phyloP scores from a whole-genome alignment of 2,329 filamentous ascomycete genomes.

The Camptophora hylomeconis region DNA sequence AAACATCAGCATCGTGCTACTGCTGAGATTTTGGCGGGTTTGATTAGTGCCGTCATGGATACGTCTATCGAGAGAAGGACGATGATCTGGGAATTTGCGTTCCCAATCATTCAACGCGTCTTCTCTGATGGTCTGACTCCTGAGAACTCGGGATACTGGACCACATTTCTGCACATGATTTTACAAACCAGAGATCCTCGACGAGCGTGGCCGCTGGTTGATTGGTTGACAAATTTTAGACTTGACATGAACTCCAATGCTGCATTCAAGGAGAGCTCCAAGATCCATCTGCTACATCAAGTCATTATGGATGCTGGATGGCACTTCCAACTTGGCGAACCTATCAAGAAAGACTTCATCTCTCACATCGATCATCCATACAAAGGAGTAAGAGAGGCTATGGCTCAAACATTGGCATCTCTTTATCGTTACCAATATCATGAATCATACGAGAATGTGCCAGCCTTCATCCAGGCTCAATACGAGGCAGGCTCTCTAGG shows the following conservation, averaged over 20 bases:
- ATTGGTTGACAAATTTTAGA: conserved; percentile 70
- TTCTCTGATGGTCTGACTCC: conserved; percentile 88
- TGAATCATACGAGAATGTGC: conserved; percentile 77
- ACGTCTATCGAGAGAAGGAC: conserved; percentile 60
- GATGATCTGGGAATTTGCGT: conserved; percentile 75
- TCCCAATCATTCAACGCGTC: conserved; percentile 73
- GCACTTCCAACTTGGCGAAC: conserved; percentile 87
- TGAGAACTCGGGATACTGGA: conserved; percentile 91
- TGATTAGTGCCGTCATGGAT: conserved; percentile 71
- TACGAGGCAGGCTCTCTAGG: conserved; percentile 71
- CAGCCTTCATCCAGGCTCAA: conserved; percentile 62
- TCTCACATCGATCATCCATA: conserved; percentile 91
- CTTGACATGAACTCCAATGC: conserved; percentile 92
- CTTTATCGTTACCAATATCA: conserved; percentile 89
- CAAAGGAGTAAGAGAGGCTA: conserved; percentile 90
- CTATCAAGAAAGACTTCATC: conserved; percentile 80
- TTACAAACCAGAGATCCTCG: conserved; percentile 83
- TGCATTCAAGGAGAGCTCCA: conserved; percentile 96
- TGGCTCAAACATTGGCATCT: conserved; percentile 75
- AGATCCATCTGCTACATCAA: conserved; percentile 82
- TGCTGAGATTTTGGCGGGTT: conserved; percentile 77
- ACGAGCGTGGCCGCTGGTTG: conserved; percentile 71
- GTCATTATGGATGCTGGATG: conserved; percentile 79
- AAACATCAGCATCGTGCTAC: conserved; percentile 97
- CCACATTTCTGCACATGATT: conserved; percentile 80